Base-by-base conservation (phyloP, 1,139 yeast genomes). In the Spencermartinsiella ligniputridi region DNA sequence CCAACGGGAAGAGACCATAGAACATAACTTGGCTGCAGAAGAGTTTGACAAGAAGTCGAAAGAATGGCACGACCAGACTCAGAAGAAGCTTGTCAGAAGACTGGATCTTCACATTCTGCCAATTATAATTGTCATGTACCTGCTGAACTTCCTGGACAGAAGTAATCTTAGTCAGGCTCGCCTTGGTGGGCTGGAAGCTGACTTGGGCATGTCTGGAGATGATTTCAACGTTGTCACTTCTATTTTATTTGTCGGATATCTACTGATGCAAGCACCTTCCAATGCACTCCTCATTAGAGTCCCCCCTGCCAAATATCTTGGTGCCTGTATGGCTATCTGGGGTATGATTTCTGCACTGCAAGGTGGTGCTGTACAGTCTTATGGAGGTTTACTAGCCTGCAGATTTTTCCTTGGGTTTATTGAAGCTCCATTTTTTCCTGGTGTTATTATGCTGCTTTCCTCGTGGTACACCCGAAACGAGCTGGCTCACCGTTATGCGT, bases 241-340 rank as follows among this genome's bases (percentile, higher is more conserved):
- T 15, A 71, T 79, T 45, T 67, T 79, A 42, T 79, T 76, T 51
- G 79, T 79, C 22, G 82, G 83, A 45, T 80, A 79, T 58, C 75
- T 79, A 50, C 60, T 75, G 42, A 71, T 78, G 70, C 81, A 79
- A 62, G 71, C 79, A 45, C 81, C 83, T 21, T 71, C 79, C 35
- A 76, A 78, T 59, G 54, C 70, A 53, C 48, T 69, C 25, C 54
- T 71, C 45, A 39, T 22, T 22, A 22, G 25, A 21, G 39, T 41
- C 3, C 17, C 16, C 9, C 39, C 39, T 16, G 44, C 39, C 5
- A 15, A 13, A 19, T 41, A 35, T 18, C 21, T 41, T n/a, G 44
- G 44, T 11, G 40, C 39, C 3, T 35, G 39, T 24, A 36, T 41
- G 39, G 29, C 39, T 11, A 18, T 41, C 2, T 41, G 44, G 44